Base-by-base conservation (phyloP, 345 rosid species). In the Abelmoschus esculentus region DNA sequence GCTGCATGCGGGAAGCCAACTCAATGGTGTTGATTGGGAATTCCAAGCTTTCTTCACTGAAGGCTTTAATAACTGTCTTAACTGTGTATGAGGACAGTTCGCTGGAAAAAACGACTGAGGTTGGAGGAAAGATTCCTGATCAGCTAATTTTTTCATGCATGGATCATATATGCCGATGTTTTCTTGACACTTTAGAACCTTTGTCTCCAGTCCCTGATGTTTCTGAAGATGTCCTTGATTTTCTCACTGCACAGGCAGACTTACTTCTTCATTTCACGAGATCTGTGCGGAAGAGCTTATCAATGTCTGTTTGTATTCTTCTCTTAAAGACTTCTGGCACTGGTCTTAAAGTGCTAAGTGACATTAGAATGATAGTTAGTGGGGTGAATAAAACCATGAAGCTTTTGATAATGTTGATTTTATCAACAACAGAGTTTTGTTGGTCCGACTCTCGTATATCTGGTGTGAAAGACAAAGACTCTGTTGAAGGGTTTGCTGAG, bases 181-280 rank as follows among this genome's bases (percentile, higher is more conserved):
- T 88, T 63, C 79, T 58, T 54, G 68, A 65, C 61, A 74, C 78
- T 0, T 76, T 87, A 34, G 86, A 80, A 70, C 80, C 81, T 50
- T 75, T 91, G 67, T 80, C 78, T 71, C 79, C 85, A 40, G 62
- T 74, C 53, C 71, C 80, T 67, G 88, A 85, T 73, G 84, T 85
- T 44, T 76, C 90, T 4, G 72, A 82, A 73, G 81, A 81, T 71
- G 79, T 84, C 64, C 79, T 87, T 68, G 83, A 83, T 77, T 81
- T 78, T 70, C 89, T 95, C 69, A 67, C 81, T 57, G 89, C 90
- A 65, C 88, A 88, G 74, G 85, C 84, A 50, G 93, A 89, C 75
- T 71, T 95, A 66, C 84, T 95, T 75, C 83, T 86, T 63, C 79
- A 72, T 76, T 83, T 91, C 58, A 76, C 82, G 70, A 86, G 85